Base-by-base conservation (phyloP, 306 rosid genomes). In the Prinsepia uniflora region DNA sequence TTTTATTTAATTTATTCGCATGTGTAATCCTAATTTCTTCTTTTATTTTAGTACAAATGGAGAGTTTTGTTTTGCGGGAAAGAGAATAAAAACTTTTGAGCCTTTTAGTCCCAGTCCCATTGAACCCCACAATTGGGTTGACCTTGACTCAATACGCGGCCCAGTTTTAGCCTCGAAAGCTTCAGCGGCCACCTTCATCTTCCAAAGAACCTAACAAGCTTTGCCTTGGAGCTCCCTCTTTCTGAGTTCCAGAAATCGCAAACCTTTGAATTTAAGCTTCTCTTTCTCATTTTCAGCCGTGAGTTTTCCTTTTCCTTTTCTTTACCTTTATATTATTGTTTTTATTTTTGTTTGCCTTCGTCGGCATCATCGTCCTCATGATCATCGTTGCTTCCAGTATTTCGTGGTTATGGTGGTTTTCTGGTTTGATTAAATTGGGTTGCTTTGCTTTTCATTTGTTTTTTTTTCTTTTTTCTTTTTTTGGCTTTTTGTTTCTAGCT, bases 91-190 rank as follows among this genome's bases (percentile, higher is more conserved):
- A 20, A 0, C 0, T 30, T 59, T 14, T 30, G 2, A 6, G 43
- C 5, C 4, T 30, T 2, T 34, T 24, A 8, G 13, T 13, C 3
- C 2, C 34, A 6, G 65, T 46, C 22, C 46, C 24, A 17, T 15
- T 11, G 18, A 58, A 30, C 71, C 71, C 58, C 48, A 30, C 24
- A 24, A 14, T 0, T 3, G 12, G 41, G 53, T 61, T 30, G 19
- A 45, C 42, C 69, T 12, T 0, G 30, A 50, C 46, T 71, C 11
- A 19, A 30, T n/a, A 48, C 77, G 71, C 71, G 54, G 71, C 70
- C 55, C 63, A 14, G 19, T 72, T 62, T 49, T 8, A 72, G 69
- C 76, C 70, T 18, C 1, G 50, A 13, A 11, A 48, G 19, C 39
- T 39, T 18, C 41, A 71, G 63, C 50, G 48, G 72, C 12, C 36